Conservation (phyloP, 768 basidiomycete genomes). For the Arthromyces matolae region DNA sequence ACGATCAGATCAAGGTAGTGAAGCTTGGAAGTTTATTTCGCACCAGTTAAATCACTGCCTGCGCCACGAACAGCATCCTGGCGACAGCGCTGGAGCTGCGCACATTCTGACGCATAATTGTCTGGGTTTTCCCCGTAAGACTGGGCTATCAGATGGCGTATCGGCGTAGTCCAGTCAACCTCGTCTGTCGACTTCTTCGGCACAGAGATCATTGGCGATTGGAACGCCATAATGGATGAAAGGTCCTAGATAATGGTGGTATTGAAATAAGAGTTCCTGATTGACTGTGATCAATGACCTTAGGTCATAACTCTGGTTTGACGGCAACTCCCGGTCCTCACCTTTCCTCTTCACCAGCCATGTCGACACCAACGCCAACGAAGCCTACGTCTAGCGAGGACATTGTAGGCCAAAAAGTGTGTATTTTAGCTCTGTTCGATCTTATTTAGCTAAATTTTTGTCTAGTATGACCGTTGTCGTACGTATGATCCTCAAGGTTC, state of each 20-base stretch:
- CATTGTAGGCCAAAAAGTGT: slow-evolving; percentile 86
- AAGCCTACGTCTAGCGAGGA: slow-evolving; percentile 85
- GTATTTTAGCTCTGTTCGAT: slow-evolving; percentile 1
- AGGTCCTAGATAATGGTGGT: neutral
- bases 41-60: slow-evolving; percentile 93
- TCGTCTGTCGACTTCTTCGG: slow-evolving; percentile 95
- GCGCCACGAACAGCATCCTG: slow-evolving; percentile 97
- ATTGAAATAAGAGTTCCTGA: neutral
- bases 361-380: slow-evolving; percentile 47
- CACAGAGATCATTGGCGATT: slow-evolving; percentile 87
- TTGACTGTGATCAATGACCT: neutral
- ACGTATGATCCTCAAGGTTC: slow-evolving; percentile 31
- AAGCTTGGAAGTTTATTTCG: slow-evolving; percentile 17
- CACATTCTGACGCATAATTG: slow-evolving; percentile 80
- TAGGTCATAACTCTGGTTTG: slow-evolving; percentile 10
- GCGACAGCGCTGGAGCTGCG: slow-evolving; percentile 81
- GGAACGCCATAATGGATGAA: slow-evolving; percentile 62
- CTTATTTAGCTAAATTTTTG: slow-evolving; percentile 14
- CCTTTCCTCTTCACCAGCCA: slow-evolving; percentile 18
- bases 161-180: slow-evolving; percentile 92
- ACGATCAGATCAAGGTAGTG: neutral
- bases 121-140: slow-evolving; percentile 94
- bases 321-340: slow-evolving; percentile 31
- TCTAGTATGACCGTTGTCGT: slow-evolving; percentile 84
- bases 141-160: slow-evolving; percentile 80